These are phyloP conservation scores for Stagonosporopsis tanaceti DNA, from an alignment of 2,329 filamentous ascomycete genomes.

Conservation along the genomic window DNA sequence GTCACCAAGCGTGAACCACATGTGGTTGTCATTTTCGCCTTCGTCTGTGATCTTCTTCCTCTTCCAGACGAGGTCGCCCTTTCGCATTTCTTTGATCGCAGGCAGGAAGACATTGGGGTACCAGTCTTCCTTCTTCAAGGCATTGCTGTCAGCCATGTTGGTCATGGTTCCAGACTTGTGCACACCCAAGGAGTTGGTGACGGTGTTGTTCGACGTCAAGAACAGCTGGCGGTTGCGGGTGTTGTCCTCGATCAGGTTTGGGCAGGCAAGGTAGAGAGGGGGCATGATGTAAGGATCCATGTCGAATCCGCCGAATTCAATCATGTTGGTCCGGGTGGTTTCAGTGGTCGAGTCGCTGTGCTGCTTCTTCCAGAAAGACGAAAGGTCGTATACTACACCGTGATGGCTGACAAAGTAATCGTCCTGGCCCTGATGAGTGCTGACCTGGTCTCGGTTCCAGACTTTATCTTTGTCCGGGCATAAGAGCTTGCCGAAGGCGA, in stretches of 20 bases:
- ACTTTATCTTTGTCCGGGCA: constrained; percentile 93
- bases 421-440: constrained; percentile 71
- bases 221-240: constrained; percentile 57
- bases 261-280: constrained; percentile 78
- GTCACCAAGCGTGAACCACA: constrained; percentile 81
- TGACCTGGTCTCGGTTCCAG: constrained; percentile 77
- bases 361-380: constrained; percentile 83
- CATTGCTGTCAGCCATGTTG: constrained; percentile 59
- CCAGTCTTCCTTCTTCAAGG: constrained; percentile 74
- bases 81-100: constrained; percentile 83
- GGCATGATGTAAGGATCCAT: constrained; percentile 87
- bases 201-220: constrained; percentile 72
- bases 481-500: constrained; percentile 81
- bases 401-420: constrained; percentile 90
- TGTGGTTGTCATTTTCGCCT: constrained; percentile 71
- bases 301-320: constrained; percentile 77
- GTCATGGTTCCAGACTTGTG: constrained; percentile 75
- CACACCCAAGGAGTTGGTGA: constrained; percentile 62
- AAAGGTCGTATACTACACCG: constrained; percentile 90
- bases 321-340: constrained; percentile 71
- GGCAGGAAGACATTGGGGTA: constrained; percentile 78
- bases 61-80: constrained; percentile 83
- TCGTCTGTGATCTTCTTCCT: constrained; percentile 66
- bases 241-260: constrained; percentile 67
- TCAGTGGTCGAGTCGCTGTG: constrained; percentile 78